These are phyloP conservation scores for Suillus tomentosus DNA, from an alignment of 768 basidiomycete species.

Conservation along the genomic window DNA sequence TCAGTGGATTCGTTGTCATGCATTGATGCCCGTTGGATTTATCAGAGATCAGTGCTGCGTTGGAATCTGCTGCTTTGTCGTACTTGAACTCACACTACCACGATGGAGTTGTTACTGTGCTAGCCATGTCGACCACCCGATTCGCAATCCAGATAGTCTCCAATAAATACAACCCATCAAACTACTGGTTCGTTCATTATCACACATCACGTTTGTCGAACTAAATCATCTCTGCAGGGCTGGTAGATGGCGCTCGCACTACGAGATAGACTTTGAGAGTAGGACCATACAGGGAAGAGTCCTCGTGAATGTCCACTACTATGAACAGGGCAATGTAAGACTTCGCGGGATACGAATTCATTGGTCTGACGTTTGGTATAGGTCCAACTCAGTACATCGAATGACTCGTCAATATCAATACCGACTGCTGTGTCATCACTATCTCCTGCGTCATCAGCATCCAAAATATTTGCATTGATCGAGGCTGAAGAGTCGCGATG, in stretches of 20 bases:
- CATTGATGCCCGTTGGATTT: background rate
- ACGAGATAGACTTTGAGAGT: conserved; percentile 67
- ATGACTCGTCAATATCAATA: conserved; percentile 63
- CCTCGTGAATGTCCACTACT: conserved; percentile 90
- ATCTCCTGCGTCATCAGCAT: conserved; percentile 52
- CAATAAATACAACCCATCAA: conserved; percentile 92
- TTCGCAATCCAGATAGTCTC: conserved; percentile 86
- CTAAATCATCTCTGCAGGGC: conserved; percentile 57
- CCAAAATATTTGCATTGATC: conserved; percentile 79
- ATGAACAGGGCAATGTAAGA: conserved; percentile 93
- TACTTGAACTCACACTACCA: conserved; percentile 85
- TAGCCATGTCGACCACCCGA: conserved; percentile 50
- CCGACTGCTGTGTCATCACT: conserved; percentile 59
- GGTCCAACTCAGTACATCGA: conserved; percentile 88
- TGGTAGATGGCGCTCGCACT: conserved; percentile 92
- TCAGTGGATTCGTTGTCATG: conserved; percentile 33
- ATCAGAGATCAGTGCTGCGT: conserved; percentile 51
- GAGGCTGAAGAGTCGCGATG: conserved; percentile 80
- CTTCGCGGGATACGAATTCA: background rate
- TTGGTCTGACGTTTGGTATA: conserved; percentile 31
- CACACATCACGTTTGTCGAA: background rate
- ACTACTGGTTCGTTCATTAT: conserved; percentile 74
- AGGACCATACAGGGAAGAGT: conserved; percentile 71
- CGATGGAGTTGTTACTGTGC: conserved; percentile 76
- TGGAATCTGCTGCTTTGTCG: conserved; percentile 65